A percentile compares a stretch with the other conserved stretches of the same genome.
phyloP scores from a whole-genome alignment of 1,284 basidiomycete genomes.

The Ceratobasidium sp. region DNA sequence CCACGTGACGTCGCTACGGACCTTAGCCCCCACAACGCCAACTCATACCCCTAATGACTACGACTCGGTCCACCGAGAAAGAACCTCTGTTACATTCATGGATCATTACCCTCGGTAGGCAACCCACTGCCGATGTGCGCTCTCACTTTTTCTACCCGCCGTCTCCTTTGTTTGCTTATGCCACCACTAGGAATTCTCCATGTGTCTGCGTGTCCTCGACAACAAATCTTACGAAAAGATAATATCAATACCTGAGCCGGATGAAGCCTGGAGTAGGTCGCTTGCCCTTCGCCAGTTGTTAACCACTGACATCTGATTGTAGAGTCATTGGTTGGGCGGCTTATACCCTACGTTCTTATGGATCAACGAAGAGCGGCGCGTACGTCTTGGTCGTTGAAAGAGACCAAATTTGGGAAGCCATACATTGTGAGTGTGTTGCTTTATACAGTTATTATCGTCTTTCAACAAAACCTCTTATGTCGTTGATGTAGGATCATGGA shows the following conservation, averaged over 20 bases:
- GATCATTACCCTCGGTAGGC: constrained; percentile 78
- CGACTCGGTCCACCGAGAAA: constrained; percentile 26
- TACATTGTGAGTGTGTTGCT: constrained; percentile 68
- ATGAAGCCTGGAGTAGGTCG: constrained; percentile 72
- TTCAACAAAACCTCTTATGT: background rate
- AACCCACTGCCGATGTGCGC: constrained; percentile 70
- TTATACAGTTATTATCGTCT: constrained; percentile 57
- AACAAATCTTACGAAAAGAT: constrained; percentile 67
- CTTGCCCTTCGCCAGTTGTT: background rate
- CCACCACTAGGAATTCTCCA: constrained; percentile 42
- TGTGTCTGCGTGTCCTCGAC: constrained; percentile 46
- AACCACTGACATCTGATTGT: constrained; percentile 35
- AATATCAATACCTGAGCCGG: constrained; percentile 66
- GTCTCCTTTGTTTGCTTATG: background rate
- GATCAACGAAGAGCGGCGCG: constrained; percentile 79
- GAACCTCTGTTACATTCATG: constrained; percentile 60
- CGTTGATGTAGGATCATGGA: constrained; percentile 45
- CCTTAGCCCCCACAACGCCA: constrained; percentile 8
- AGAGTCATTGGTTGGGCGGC: constrained; percentile 75
- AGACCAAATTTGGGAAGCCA: constrained; percentile 71
- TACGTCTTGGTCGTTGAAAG: constrained; percentile 72
- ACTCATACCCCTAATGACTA: constrained; percentile 18
- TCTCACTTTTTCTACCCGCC: background rate
- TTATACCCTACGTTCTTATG: constrained; percentile 86
- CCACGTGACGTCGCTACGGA: constrained; percentile 6